Evolutionary conservation across 2,329 filamentous ascomycete genomes (phyloP), one percentile per base, ranked within the genome.

Genomic region (Chaetomiaceae sp.): DNA sequence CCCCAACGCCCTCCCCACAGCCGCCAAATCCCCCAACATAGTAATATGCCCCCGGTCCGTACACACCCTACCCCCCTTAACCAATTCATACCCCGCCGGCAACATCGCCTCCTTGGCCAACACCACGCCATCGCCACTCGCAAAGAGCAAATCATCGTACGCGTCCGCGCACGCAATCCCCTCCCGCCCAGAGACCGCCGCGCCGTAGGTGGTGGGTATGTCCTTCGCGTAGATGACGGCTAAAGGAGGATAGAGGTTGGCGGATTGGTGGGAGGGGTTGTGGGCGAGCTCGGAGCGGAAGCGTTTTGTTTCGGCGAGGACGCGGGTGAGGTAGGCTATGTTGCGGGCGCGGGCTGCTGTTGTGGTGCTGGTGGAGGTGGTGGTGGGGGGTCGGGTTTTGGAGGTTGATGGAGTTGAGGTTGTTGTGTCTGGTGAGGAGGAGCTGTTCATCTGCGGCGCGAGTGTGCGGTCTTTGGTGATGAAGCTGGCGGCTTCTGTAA

Each of bases 1-100:
- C 61, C 77, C 75, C 31, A 96, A 68, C 58, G 88, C 91, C 63
- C 76, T 79, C 0, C 90, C 91, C 0, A 96, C 85, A 0, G 86
- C 89, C 58, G 88, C 84, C 58, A 96, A 67, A 72, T 96, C 91
- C 0, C 91, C 91, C 29, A 96, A 70, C 64, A 97, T 76, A 1
- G 88, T 91, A 33, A 96, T 86, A 72, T 97, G 92, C 0, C 92
- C 91, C 3, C 90, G 77, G 60, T 95, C 89, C 50, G 86, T 91
- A 61, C 83, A 85, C 12, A 96, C 82, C 17, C 89, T 75, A 0
- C 91, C 91, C 12, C 85, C 86, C 42, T 79, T 82, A 1, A 85
- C 89, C 33, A 88, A 75, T 45, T 80, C 77, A 66, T 96, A 96
- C 0, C 91, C 91, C 2, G 81, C 72, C 0, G 91, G 91, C 39